A percentile compares a stretch with the other conserved stretches of the same genome.
phyloP scores from a whole-genome alignment of 2,329 filamentous ascomycete genomes.

The Mycosphaerella sp. region DNA sequence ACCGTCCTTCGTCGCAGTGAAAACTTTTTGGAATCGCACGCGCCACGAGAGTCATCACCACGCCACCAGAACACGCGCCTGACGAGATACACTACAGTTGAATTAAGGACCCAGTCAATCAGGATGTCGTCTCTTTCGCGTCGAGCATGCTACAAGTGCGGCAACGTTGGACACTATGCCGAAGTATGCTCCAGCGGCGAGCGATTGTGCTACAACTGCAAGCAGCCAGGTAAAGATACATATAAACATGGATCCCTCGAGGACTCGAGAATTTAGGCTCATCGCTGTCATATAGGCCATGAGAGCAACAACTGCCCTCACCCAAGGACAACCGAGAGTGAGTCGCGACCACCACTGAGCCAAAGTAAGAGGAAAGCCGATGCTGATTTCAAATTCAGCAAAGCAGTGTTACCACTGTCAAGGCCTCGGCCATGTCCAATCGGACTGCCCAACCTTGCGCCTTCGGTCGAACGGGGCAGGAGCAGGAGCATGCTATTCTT shows the following conservation, averaged over 20 bases:
- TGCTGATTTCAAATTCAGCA: conserved; percentile 45
- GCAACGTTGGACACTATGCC: conserved; percentile 50
- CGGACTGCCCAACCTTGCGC: conserved; percentile 76
- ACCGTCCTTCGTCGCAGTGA: conserved; percentile 1
- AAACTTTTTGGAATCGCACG: conserved; percentile 13
- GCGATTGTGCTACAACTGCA: conserved; percentile 99
- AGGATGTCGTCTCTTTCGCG: conserved; percentile 49
- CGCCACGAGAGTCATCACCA: not conserved
- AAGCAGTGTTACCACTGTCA: conserved; percentile 99
- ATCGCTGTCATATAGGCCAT: conserved; percentile 55
- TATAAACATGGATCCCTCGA: conserved; percentile 2
- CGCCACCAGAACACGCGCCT: conserved; percentile 8
- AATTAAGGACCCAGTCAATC: conserved; percentile 21
- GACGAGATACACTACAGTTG: conserved; percentile 15
- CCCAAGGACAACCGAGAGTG: conserved; percentile 88
- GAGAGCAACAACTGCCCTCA: conserved; percentile 97
- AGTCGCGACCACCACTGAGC: conserved; percentile 28
- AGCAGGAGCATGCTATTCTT: conserved; percentile 92
- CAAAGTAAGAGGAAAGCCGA: not conserved
- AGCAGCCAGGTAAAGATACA: conserved; percentile 61
- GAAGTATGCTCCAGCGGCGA: conserved; percentile 98
- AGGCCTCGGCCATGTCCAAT: conserved; percentile 95
- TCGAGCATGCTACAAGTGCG: conserved; percentile 50
- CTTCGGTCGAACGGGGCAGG: conserved; percentile 78
- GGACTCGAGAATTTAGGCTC: conserved; percentile 31